A percentile compares a stretch with the other conserved stretches of the same genome.
These are phyloP conservation scores for Lasiosphaeriaceae sp. DNA, from an alignment of 495 filamentous ascomycete species.

Conservation along the genomic window DNA sequence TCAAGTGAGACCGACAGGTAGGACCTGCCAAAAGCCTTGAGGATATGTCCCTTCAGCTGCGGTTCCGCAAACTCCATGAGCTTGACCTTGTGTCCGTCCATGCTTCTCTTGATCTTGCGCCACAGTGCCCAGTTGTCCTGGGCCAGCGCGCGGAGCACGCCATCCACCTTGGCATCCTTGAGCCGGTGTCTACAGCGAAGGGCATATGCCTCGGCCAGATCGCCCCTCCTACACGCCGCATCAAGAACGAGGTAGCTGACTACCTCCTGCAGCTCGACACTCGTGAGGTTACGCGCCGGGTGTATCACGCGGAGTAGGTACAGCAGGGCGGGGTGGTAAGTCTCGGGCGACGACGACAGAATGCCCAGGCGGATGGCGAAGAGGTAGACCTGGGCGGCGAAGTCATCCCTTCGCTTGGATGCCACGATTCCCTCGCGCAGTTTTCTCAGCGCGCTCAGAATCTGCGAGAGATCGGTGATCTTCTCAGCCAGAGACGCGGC, in stretches of 20 bases:
- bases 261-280: slow-evolving; percentile 70
- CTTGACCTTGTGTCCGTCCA: slow-evolving; percentile 70
- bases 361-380: slow-evolving; percentile 84
- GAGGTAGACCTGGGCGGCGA: slow-evolving; percentile 65
- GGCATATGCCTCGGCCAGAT: slow-evolving; percentile 69
- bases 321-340: slow-evolving; percentile 83
- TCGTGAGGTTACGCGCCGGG: slow-evolving; percentile 56
- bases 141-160: slow-evolving; percentile 64
- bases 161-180: slow-evolving; percentile 58
- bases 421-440: slow-evolving; percentile 84
- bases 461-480: slow-evolving; percentile 38
- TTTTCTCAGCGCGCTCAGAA: slow-evolving; percentile 77
- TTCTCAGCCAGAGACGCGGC: background rate
- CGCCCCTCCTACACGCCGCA: slow-evolving; percentile 76
- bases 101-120: slow-evolving; percentile 62
- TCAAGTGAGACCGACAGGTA: slow-evolving; percentile 70
- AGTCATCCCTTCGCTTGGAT: slow-evolving; percentile 61
- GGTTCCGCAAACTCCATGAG: slow-evolving; percentile 79
- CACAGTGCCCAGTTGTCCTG: slow-evolving; percentile 81
- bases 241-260: slow-evolving; percentile 80
- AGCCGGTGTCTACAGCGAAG: slow-evolving; percentile 53
- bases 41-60: slow-evolving; percentile 61
- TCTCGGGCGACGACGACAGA: slow-evolving; percentile 71
- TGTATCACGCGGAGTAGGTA: slow-evolving; percentile 73
- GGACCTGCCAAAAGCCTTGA: slow-evolving; percentile 78